Evolutionary conservation across 768 basidiomycete species (phyloP).

Genomic region (Naganishia friedmannii): DNA sequence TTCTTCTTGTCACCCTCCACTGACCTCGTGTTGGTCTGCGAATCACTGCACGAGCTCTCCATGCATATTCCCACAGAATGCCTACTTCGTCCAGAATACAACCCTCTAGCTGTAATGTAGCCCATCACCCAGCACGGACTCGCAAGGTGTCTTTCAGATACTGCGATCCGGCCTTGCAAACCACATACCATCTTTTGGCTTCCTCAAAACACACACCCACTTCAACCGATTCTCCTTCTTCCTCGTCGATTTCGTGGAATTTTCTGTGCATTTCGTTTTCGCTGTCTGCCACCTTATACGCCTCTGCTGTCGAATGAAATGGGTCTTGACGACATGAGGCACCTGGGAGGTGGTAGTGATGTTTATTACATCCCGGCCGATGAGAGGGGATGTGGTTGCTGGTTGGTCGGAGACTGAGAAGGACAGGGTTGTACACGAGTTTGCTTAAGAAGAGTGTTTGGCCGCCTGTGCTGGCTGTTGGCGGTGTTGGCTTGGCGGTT

Average conservation of each 20-base stretch:
- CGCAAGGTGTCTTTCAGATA: not conserved
- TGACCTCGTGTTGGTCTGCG: too few species aligned
- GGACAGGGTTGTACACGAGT: not conserved
- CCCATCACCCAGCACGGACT: conserved; percentile 1
- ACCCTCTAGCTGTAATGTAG: not conserved
- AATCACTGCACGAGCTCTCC: too few species aligned
- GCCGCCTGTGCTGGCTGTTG: too few species aligned
- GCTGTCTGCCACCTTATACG: conserved; percentile 24
- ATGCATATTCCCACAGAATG: not conserved
- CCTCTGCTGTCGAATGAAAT: not conserved
- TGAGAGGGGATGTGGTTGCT: not conserved
- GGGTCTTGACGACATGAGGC: conserved; percentile 17
- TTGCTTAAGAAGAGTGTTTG: not conserved
- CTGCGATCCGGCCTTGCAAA: not conserved
- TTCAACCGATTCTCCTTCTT: not conserved
- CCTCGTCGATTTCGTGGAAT: not conserved
- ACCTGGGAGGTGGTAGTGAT: conserved; percentile 24
- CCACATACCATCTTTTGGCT: not conserved
- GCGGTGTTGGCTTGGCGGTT: too few species aligned
- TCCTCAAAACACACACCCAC: not conserved
- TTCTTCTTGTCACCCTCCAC: too few species aligned
- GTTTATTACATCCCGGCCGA: not conserved
- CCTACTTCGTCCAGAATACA: not conserved
- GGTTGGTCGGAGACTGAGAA: not conserved
- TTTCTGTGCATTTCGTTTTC: not conserved